Evolutionary conservation across 495 filamentous ascomycete genomes (phyloP).

Genomic region (Trichocladium uniseriatum): DNA sequence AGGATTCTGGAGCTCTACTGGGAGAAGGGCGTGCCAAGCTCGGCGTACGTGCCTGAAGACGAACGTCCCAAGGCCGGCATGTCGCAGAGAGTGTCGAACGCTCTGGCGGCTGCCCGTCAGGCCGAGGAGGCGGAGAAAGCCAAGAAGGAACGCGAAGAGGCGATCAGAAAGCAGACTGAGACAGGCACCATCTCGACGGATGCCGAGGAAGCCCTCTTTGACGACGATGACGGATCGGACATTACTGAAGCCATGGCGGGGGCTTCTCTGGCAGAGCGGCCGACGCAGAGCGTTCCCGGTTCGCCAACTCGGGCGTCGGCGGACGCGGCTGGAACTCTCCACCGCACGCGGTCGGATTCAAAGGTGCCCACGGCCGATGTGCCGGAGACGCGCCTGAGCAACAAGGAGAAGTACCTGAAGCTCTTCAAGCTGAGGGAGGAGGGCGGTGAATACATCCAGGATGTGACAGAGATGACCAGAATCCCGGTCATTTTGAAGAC

Average conservation of each 20-base stretch:
- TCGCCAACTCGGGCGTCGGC: slow-evolving; percentile 76
- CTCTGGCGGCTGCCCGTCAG: slow-evolving; percentile 64
- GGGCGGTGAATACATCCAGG: slow-evolving; percentile 92
- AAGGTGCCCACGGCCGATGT: slow-evolving; percentile 69
- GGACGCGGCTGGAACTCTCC: slow-evolving; percentile 56
- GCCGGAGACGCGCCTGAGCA: slow-evolving; percentile 67
- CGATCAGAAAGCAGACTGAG: slow-evolving; percentile 81
- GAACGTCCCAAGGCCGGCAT: slow-evolving; percentile 77
- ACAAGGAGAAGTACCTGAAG: slow-evolving; percentile 93
- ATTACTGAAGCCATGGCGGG: slow-evolving; percentile 75
- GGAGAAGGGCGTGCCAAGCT: slow-evolving; percentile 98
- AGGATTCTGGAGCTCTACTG: slow-evolving; percentile 92
- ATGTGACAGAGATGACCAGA: slow-evolving; percentile 93
- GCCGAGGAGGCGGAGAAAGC: slow-evolving; percentile 71
- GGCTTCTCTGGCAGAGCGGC: slow-evolving; percentile 74
- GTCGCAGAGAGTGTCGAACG: slow-evolving; percentile 57
- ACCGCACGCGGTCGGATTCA: slow-evolving; percentile 85
- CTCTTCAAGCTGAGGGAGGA: slow-evolving; percentile 86
- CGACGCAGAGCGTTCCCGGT: slow-evolving; percentile 92
- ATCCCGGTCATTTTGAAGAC: slow-evolving; percentile 97
- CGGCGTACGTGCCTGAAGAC: slow-evolving; percentile 92
- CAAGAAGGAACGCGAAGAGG: slow-evolving; percentile 75
- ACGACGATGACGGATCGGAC: slow-evolving; percentile 81
- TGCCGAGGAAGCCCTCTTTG: slow-evolving; percentile 86
- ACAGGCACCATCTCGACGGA: slow-evolving; percentile 84